phyloP scores from a whole-genome alignment of 164 flowering plant species.

The Taxillus chinensis region DNA sequence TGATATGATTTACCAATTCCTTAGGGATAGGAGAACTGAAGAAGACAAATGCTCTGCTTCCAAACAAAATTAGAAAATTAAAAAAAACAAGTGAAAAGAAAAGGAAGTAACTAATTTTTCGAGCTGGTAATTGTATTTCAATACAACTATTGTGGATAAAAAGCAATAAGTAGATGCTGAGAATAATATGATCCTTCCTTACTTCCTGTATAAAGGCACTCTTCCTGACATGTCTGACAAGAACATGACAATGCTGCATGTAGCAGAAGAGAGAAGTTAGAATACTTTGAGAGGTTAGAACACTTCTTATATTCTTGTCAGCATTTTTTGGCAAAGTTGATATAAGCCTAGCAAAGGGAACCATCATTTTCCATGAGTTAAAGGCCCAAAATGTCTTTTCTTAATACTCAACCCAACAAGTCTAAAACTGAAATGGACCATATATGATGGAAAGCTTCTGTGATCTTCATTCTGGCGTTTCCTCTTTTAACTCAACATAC shows the following conservation, averaged over 20 bases:
- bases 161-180: not conserved
- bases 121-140: not conserved
- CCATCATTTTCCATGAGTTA: not conserved
- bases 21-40: constrained; percentile 5
- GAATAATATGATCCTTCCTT: not conserved
- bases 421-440: too few relatives aligned
- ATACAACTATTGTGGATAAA: not conserved
- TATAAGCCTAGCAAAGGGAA: not conserved
- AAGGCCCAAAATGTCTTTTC: too few relatives aligned
- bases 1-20: constrained; percentile 5
- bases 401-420: too few relatives aligned
- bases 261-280: not conserved
- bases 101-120: not conserved
- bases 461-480: too few relatives aligned
- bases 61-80: not conserved
- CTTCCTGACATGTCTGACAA: constrained; percentile 7
- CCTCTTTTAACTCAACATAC: too few relatives aligned
- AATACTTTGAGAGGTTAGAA: not conserved
- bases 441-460: too few relatives aligned
- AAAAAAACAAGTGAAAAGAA: not conserved
- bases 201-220: constrained; percentile 6
- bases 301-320: not conserved
- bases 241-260: constrained; percentile 7
- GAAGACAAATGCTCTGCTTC: constrained; percentile 2
- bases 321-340: not conserved